These are phyloP conservation scores for Paxillus rubicundulus DNA, from an alignment of 768 basidiomycete species.

Conservation along the genomic window DNA sequence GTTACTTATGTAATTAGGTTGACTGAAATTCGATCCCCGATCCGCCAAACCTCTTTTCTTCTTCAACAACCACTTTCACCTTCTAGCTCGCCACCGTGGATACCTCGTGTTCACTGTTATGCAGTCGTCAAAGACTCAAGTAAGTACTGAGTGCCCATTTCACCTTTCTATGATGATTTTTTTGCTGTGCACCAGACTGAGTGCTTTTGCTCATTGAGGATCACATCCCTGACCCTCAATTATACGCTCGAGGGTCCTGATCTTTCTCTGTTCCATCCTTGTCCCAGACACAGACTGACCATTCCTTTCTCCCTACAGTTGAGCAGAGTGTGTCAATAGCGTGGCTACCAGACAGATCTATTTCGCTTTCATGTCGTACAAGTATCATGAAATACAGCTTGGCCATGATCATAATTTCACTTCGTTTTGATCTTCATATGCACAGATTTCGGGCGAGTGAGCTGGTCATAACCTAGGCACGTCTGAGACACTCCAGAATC, in stretches of 20 bases:
- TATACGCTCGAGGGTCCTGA: conserved; percentile 38
- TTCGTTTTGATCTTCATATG: conserved; percentile 76
- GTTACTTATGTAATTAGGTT: too few species aligned
- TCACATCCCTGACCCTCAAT: conserved; percentile 28
- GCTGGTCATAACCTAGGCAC: conserved; percentile 74
- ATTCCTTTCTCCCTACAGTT: not conserved
- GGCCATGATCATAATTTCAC: conserved; percentile 2
- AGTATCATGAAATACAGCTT: not conserved
- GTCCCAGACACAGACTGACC: conserved; percentile 3
- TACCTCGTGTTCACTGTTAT: too few species aligned
- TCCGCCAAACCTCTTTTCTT: too few species aligned
- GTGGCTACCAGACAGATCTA: not conserved
- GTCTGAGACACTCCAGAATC: not conserved
- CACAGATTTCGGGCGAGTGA: conserved; percentile 77
- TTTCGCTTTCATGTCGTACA: not conserved
- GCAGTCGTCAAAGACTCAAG: not conserved
- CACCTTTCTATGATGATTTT: conserved; percentile 26
- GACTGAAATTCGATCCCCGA: too few species aligned
- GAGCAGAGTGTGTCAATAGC: too few species aligned
- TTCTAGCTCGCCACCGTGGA: not conserved
- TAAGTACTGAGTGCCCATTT: not conserved
- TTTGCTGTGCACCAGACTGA: conserved; percentile 39
- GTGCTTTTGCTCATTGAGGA: conserved; percentile 35
- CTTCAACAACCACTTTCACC: too few species aligned
- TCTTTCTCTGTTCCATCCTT: not conserved